Base-by-base conservation (phyloP, 1,284 basidiomycete species). In the Ustilago vetiveriae region DNA sequence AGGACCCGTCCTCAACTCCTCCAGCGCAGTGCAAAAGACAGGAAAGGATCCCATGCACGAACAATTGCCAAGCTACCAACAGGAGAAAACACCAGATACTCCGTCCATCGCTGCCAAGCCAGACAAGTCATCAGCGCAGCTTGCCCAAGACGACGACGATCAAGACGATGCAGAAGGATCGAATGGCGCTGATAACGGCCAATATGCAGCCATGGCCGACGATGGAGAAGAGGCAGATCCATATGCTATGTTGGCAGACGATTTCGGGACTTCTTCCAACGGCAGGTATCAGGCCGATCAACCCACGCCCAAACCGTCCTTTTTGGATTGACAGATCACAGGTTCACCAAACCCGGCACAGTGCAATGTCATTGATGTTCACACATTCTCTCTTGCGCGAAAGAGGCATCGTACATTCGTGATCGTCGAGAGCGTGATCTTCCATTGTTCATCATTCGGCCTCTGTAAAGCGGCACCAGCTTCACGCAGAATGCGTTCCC, bases 161-260 rank as follows among this genome's bases (percentile, higher is more conserved):
- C n/a, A n/a, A n/a, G n/a, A n/a, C n/a, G n/a, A n/a, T n/a, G n/a
- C n/a, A n/a, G n/a, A n/a, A n/a, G n/a, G n/a, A 29, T 29, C 27
- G 13, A 6, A 29, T 29, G 27, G 27, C 27, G 7, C 27, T 6
- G 27, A 29, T 13, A 6, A 29, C 27, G 27, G 13, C 27, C 27
- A 29, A 7, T 13, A 7, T 13, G 7, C 27, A 29, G 27, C n/a
- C 7, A 53, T 33, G 8, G 41, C 22, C 10, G 49, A 55, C 6
- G 66, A 46, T n/a, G 44, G 17, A 4, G 53, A 49, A 23, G 52
- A 47, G 19, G 24, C 51, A 0, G 69, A 72, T 38, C 69, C 69
- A 2, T 72, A 66, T 47, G 69, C 69, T 7, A 72, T 72, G 69
- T 42, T 72, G 5, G 63, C 50, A 17, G 65, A 63, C 35, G 57